phyloP scores from a whole-genome alignment of 805 yeast genomes.

The Alloascoidea hylecoeti region DNA sequence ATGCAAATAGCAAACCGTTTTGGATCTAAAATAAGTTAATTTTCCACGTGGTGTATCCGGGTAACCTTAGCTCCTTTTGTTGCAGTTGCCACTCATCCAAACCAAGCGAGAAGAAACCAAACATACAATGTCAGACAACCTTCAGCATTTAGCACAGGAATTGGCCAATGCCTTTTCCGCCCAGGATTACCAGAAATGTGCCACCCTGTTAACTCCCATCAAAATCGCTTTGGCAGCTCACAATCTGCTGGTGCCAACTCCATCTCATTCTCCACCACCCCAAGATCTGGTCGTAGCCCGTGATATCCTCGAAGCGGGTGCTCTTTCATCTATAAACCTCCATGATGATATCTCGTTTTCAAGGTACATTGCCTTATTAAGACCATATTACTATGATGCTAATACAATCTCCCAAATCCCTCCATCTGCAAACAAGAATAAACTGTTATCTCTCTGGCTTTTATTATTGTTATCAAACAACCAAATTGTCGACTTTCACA shows the following conservation, averaged over 20 bases:
- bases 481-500: constrained; percentile 77
- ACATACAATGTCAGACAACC: too few relatives aligned
- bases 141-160: constrained; percentile 50
- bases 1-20: too few relatives aligned
- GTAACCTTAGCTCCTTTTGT: too few relatives aligned
- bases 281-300: constrained; percentile 68
- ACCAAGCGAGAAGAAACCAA: too few relatives aligned
- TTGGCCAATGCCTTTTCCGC: constrained; percentile 41
- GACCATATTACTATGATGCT: constrained; percentile 53
- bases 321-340: constrained; percentile 58
- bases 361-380: constrained; percentile 57
- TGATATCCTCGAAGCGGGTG: constrained; percentile 79
- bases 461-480: constrained; percentile 70
- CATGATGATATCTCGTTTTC: constrained; percentile 53
- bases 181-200: constrained; percentile 40
- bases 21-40: too few relatives aligned
- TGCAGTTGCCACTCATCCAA: too few relatives aligned
- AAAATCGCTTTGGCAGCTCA: constrained; percentile 56
- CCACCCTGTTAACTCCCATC: constrained; percentile 41
- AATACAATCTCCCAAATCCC: constrained; percentile 13
- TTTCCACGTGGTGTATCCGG: too few relatives aligned
- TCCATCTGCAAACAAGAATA: constrained; percentile 41
- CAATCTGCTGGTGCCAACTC: constrained; percentile 42
- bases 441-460: constrained; percentile 64
- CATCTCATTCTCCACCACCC: background rate